Evolutionary conservation across 495 filamentous ascomycete genomes (phyloP), one percentile per base, ranked within the genome.

Genomic region (Lasiosphaeriaceae sp.): DNA sequence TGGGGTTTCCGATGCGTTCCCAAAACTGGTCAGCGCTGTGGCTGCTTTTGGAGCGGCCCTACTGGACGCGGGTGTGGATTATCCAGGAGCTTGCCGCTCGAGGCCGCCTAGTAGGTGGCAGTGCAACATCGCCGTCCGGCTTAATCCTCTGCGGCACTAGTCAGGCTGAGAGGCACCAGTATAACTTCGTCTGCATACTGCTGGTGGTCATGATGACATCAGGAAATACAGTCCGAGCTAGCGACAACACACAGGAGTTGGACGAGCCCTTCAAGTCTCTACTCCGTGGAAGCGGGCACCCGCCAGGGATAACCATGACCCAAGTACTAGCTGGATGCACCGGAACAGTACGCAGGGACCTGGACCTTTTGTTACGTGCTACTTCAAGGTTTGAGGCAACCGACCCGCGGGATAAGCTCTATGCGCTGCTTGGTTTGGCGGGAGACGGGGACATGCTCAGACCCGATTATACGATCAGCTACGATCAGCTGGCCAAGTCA

Each of bases 31-130:
- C 39, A 12, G 39, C 39, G 7, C 9, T 43, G 12, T 43, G 39
- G 9, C 39, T 6, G 4, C 39, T 43, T 11, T n/a, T 43, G 7
- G 39, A 43, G 14, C 39, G 39, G 4, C 23, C 47, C 8, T 50
- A 50, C 24, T 50, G 5, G 47, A 24, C 47, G 6, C 21, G 47
- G 22, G 47, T 50, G 47, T 50, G 47, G 47, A 50, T 50, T n/a
- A 50, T 50, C 26, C 47, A 50, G 23, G 47, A 50, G 26, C 47
- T 50, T 9, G 47, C 47, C 3, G 47, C 47, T 5, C 21, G 21
- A 7, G 2, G 47, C 34, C 34, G 9, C 34, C 34, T 37, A 14
- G 12, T 12, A 17, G n/a, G 9, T 43, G 39, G 16, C n/a, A 17
- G 16, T 5, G 14, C 9, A 11, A 12, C 9, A 17, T 43, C 1